Evolutionary conservation across 306 rosid genomes (phyloP).

Genomic region (Corylus avellana): DNA sequence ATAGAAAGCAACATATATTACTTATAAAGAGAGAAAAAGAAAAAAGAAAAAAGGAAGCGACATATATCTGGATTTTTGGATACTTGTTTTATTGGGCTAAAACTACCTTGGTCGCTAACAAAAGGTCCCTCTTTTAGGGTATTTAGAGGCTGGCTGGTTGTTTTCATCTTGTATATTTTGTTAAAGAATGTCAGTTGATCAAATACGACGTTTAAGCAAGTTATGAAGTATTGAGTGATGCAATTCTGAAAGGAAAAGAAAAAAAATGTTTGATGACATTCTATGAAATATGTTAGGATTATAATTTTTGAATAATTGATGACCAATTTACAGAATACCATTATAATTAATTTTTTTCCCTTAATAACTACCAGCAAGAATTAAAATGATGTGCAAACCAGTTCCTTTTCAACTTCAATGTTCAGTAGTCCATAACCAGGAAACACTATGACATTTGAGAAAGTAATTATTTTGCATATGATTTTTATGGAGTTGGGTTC

Average conservation of each 20-base stretch:
- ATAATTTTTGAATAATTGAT: not conserved
- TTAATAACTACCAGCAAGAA: too few species aligned
- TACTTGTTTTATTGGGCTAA: not conserved
- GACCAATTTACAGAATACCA: not conserved
- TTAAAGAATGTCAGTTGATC: not conserved
- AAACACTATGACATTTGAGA: too few species aligned
- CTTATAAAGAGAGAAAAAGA: too few species aligned
- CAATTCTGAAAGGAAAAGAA: not conserved
- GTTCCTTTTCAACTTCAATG: too few species aligned
- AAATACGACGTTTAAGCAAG: not conserved
- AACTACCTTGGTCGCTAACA: not conserved
- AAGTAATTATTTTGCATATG: too few species aligned
- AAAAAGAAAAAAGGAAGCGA: not conserved
- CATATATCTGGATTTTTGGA: not conserved
- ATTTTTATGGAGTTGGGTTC: too few species aligned
- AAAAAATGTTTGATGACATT: not conserved
- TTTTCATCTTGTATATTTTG: not conserved
- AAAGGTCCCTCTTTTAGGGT: not conserved
- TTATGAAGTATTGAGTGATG: not conserved
- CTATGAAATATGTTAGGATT: not conserved
- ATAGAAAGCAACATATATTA: not conserved
- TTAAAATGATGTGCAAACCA: too few species aligned
- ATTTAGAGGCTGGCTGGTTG: not conserved
- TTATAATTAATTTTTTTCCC: not conserved
- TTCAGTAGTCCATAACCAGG: too few species aligned